A percentile compares a stretch with the other conserved stretches of the same genome.
phyloP scores from a whole-genome alignment of 805 yeast species.

The Wickerhamomyces sydowiorum region DNA sequence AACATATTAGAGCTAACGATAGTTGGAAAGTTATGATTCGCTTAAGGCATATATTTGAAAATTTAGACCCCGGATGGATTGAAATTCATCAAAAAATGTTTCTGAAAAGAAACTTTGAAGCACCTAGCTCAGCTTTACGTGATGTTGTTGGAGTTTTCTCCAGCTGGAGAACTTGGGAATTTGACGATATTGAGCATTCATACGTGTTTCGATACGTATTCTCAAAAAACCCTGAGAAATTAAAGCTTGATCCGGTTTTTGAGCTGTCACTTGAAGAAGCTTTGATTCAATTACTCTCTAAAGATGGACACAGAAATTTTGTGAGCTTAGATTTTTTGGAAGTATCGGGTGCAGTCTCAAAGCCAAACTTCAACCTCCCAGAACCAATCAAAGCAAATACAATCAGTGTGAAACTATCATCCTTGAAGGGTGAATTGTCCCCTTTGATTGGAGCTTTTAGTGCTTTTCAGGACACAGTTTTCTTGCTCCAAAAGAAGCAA shows the following conservation, averaged over 20 bases:
- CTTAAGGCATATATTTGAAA: conserved; percentile 63
- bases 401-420: conserved; percentile 3
- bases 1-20: conserved; percentile 74
- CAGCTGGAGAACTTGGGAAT: conserved; percentile 92
- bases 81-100: conserved; percentile 26
- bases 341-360: not conserved
- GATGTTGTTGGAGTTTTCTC: conserved; percentile 56
- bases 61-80: conserved; percentile 52
- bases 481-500: no score
- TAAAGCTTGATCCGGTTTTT: conserved; percentile 7
- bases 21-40: conserved; percentile 86
- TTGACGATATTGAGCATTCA: conserved; percentile 52
- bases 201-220: conserved; percentile 51
- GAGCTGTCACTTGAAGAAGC: conserved; percentile 29
- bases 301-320: not conserved
- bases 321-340: not conserved
- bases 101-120: conserved; percentile 29
- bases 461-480: not conserved
- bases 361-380: not conserved
- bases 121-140: conserved; percentile 47
- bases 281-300: not conserved
- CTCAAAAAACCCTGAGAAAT: conserved; percentile 7
- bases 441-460: conserved; percentile 3
- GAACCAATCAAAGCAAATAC: not conserved
- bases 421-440: conserved; percentile 4